A percentile compares a stretch with the other conserved stretches of the same genome.
These are phyloP conservation scores for Diaporthe eres DNA, from an alignment of 2,329 filamentous ascomycete genomes.

Conservation along the genomic window DNA sequence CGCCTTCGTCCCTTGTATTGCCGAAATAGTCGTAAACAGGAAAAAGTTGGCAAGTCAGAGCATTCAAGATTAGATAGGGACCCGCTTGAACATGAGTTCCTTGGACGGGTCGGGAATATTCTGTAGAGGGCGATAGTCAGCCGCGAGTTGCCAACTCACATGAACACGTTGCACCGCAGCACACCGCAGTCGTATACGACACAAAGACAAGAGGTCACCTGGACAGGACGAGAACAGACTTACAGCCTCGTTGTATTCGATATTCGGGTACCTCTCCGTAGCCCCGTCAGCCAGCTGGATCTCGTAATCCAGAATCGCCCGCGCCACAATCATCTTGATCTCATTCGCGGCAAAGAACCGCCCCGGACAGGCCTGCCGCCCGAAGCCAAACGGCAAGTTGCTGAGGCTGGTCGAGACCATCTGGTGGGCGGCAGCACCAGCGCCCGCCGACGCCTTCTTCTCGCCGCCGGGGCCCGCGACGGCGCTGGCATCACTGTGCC, in stretches of 20 bases:
- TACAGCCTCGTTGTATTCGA: constrained; percentile 42
- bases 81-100: constrained; percentile 46
- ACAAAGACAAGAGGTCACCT: neutral
- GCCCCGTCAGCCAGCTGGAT: constrained; percentile 46
- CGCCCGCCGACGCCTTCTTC: constrained; percentile 47
- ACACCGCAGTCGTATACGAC: neutral
- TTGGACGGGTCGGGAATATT: constrained; percentile 46
- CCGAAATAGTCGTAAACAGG: neutral
- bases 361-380: constrained; percentile 56
- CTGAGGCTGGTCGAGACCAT: constrained; percentile 54
- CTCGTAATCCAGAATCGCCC: constrained; percentile 50
- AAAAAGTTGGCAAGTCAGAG: neutral
- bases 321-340: constrained; percentile 54
- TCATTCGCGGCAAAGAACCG: constrained; percentile 55
- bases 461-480: constrained; percentile 44
- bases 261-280: constrained; percentile 47
- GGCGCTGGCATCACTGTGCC: constrained; percentile 43
- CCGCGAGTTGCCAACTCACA: neutral
- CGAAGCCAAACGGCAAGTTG: constrained; percentile 56
- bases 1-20: neutral
- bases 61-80: constrained; percentile 18
- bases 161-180: neutral
- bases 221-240: neutral
- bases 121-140: constrained; percentile 36
- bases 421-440: constrained; percentile 51